Conservation (phyloP, 768 basidiomycete genomes). For the Tubosaeta brunneosetosa region DNA sequence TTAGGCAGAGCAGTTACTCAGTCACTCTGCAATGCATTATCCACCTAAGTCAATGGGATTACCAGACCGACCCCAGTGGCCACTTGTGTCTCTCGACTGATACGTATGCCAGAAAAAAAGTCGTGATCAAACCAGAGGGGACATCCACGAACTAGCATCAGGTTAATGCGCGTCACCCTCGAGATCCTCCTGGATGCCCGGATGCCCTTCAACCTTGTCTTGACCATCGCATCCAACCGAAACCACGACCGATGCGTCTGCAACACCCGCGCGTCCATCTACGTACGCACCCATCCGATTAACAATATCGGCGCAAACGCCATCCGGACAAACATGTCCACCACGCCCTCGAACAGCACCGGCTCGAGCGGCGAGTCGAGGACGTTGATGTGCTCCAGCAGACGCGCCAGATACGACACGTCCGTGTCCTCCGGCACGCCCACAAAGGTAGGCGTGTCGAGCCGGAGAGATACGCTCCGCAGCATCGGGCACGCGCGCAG, state of each 20-base stretch:
- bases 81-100: neutral
- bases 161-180: neutral
- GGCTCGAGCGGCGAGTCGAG: neutral
- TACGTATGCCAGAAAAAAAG: neutral
- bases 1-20: too few species aligned
- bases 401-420: neutral
- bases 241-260: neutral
- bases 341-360: neutral
- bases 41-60: neutral
- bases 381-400: neutral
- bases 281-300: neutral
- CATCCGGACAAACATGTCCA: conserved; percentile 1
- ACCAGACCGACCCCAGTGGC: neutral
- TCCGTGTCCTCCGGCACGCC: conserved; percentile 3
- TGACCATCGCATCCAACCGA: neutral
- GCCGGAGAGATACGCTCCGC: neutral
- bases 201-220: neutral
- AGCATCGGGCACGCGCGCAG: neutral
- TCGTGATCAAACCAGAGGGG: neutral
- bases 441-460: conserved; percentile 1
- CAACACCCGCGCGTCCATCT: neutral
- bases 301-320: neutral
- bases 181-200: neutral
- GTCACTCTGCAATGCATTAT: too few species aligned
- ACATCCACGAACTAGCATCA: neutral